Evolutionary conservation across 805 yeast genomes (phyloP), one percentile per base, ranked within the genome.

Genomic region (Barnettozyma pratensis): DNA sequence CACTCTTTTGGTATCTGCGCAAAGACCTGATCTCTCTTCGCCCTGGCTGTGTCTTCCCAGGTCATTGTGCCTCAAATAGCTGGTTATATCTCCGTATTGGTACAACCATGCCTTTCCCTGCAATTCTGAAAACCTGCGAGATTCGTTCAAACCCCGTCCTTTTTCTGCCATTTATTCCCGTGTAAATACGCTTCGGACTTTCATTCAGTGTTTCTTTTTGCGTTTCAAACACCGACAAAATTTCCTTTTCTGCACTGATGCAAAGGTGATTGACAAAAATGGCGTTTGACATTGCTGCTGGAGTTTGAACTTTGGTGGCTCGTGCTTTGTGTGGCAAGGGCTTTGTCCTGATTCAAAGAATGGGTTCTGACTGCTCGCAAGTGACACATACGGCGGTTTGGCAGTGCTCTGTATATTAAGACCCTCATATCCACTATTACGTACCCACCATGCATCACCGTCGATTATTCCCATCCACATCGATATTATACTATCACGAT

Each of bases 1-100:
- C 66, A 62, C 39, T 53, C 54, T 38, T 41, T 19, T 8, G 56
- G 56, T 26, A 55, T 51, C 31, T 49, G 37, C 6, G 36, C 37
- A 14, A 31, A 25, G 3, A 51, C 47, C 4, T 41, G 30, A 6
- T 45, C 46, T 34, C 55, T 49, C 14, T 55, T 55, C 11, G 45
- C 47, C 38, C 37, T 37, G 3, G 51, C 54, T 8, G 42, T 44
- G 12, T 53, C 56, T 41, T 51, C 34, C 58, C 58, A 54, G 14
- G 48, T 46, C 51, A 45, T 48, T 34, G 35, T 42, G 6, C 10
- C 7, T 36, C 38, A 19, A 19, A 19, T 19, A 19, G 19, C 19
- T 2, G 19, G 19, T 19, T 19, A 19, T 19, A 19, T 19, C 19
- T 19, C 19, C 19, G 19, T 19, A 19, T 19, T 19, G 19, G 19